These are phyloP conservation scores for Lipomyces yamadae DNA, from an alignment of 805 yeast genomes.

Conservation along the genomic window DNA sequence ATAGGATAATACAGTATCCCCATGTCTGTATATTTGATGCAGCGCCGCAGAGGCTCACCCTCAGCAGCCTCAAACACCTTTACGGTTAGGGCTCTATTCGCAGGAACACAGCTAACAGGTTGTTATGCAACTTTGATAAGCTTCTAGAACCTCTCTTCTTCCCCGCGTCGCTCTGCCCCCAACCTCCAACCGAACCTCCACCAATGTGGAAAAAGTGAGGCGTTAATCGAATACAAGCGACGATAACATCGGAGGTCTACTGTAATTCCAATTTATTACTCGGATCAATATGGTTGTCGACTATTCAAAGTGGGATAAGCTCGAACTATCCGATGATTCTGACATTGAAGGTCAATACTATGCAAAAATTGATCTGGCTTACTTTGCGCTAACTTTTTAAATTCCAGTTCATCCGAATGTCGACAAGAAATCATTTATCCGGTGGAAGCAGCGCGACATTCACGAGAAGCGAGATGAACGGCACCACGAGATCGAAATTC, in stretches of 20 bases:
- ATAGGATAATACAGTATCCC: background rate
- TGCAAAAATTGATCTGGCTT: background rate
- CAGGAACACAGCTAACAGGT: no score
- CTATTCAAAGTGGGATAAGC: conserved; percentile 97
- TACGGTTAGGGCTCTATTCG: background rate
- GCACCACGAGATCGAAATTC: conserved; percentile 73
- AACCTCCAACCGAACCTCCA: no score
- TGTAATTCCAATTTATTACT: background rate
- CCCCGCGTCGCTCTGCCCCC: no score
- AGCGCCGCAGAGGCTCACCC: background rate
- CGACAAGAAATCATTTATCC: conserved; percentile 87
- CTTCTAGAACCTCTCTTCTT: background rate
- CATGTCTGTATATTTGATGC: no score
- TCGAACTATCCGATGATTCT: conserved; percentile 94
- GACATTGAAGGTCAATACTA: conserved; percentile 66
- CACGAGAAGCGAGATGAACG: conserved; percentile 89
- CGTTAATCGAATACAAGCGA: background rate
- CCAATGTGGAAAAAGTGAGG: background rate
- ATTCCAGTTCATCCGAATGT: conserved; percentile 88
- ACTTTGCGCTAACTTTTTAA: background rate
- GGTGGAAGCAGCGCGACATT: conserved; percentile 96
- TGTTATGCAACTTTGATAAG: background rate
- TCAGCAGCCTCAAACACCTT: background rate
- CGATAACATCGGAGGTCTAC: background rate
- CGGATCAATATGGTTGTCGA: conserved; percentile 71